Evolutionary conservation across 805 yeast species (phyloP), one percentile per base, ranked within the genome.

Genomic region (Saccharomycopsis oosterbeekiorum): DNA sequence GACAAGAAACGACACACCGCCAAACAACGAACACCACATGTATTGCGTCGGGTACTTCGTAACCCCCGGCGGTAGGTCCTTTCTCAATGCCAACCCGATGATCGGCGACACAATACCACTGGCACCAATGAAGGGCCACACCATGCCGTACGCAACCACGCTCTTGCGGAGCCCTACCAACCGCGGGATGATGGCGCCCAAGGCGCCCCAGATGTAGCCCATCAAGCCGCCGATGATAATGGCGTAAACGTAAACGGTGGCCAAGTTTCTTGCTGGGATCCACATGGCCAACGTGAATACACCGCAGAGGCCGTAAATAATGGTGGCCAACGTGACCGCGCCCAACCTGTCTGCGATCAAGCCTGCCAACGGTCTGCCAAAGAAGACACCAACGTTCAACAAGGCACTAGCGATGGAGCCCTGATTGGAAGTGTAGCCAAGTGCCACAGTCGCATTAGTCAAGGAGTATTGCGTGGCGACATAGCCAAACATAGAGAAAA

Each of bases 141-240:
- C 65, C 80, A 82, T 75, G 19, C 82, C 79, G 58, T 78, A 71
- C 0, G 77, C 70, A 17, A 81, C 78, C 55, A 79, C 79, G 67
- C 84, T 70, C 65, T 79, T 81, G 43, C 75, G 69, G 37, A 84
- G 69, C 0, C 89, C 89, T 17, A 80, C 79, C 29, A 84, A 71
- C 58, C 83, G 70, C 0, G 85, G 78, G 0, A 77, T 69, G 29
- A 82, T 73, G 2, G 87, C 77, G 0, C 84, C 79, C 63, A 79
- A 65, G 2, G 82, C 77, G 2, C 84, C 80, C 80, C 83, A 85
- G 53, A 84, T 73, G 11, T 83, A 74, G 1, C 89, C 89, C 85
- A 84, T 84, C 39, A 80, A 59, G 0, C 76, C 72, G 42, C 90
- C 90, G 65, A 73, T 76, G 4, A 84, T 63, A 15, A 84, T 39